Conservation (phyloP, 192 early-diverging fungal species). For the Coemansia sp. region DNA sequence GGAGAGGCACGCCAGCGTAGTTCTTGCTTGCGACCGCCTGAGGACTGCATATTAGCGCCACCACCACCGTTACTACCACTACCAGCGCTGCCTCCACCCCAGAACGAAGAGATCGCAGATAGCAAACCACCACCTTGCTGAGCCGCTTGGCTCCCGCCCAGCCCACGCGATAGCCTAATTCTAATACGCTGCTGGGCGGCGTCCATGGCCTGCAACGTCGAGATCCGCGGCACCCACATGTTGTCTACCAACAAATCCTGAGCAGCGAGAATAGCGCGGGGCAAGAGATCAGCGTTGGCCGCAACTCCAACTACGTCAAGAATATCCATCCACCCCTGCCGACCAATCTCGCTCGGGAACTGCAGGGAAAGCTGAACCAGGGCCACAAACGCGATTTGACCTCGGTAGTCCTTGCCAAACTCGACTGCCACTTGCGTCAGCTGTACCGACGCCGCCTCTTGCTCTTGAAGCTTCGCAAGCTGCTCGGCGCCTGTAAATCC, state of each 20-base stretch:
- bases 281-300: constrained; percentile 38
- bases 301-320: constrained; percentile 69
- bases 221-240: constrained; percentile 45
- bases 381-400: constrained; percentile 89
- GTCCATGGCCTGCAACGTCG: constrained; percentile 40
- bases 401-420: constrained; percentile 86
- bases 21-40: constrained; percentile 21
- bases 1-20: constrained; percentile 49
- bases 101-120: constrained; percentile 50
- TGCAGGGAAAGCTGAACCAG: constrained; percentile 64
- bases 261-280: constrained; percentile 19
- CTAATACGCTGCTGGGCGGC: constrained; percentile 27
- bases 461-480: constrained; percentile 38
- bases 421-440: constrained; percentile 73
- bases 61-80: neutral
- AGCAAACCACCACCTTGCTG: constrained; percentile 38
- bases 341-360: constrained; percentile 67
- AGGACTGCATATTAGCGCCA: constrained; percentile 6
- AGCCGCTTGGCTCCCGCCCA: constrained; percentile 5
- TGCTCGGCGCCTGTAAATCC: constrained; percentile 30
- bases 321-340: constrained; percentile 59
- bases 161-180: constrained; percentile 13
- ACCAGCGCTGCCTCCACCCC: constrained; percentile 25
- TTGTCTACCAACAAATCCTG: constrained; percentile 12
- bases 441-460: constrained; percentile 28